Conservation (phyloP, 331 rosid species). For the Quercus phellos region DNA sequence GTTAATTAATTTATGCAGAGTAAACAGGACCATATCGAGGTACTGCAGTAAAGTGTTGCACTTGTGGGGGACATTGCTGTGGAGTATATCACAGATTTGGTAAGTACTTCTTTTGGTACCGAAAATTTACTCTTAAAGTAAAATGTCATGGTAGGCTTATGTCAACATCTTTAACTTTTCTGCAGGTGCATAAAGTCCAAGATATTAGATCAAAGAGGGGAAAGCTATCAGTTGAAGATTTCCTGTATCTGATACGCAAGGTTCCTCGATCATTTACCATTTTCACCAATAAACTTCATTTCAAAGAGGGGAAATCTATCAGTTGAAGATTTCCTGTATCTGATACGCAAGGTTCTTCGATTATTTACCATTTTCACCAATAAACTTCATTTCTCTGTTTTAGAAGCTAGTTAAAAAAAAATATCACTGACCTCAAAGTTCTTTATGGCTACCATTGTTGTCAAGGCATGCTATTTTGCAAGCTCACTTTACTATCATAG, state of each 20-base stretch:
- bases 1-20: too few species aligned
- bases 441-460: background rate
- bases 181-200: constrained; percentile 84
- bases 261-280: constrained; percentile 25
- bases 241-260: constrained; percentile 83
- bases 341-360: constrained; percentile 73
- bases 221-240: constrained; percentile 81
- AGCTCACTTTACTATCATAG: background rate
- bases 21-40: too few species aligned
- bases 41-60: constrained; percentile 33
- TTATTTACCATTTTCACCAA: background rate
- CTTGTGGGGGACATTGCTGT: constrained; percentile 91
- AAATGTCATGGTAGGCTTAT: background rate
- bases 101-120: constrained; percentile 15
- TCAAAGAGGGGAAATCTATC: constrained; percentile 82
- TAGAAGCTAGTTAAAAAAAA: too few species aligned
- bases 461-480: background rate
- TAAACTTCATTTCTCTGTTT: background rate
- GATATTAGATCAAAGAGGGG: constrained; percentile 88
- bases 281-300: background rate
- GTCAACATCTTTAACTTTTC: background rate
- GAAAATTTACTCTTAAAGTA: background rate
- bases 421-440: background rate
- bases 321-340: constrained; percentile 79
- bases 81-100: constrained; percentile 82